Evolutionary conservation across 2,329 filamentous ascomycete species (phyloP).

Genomic region (Simplicillium aogashimaense): DNA sequence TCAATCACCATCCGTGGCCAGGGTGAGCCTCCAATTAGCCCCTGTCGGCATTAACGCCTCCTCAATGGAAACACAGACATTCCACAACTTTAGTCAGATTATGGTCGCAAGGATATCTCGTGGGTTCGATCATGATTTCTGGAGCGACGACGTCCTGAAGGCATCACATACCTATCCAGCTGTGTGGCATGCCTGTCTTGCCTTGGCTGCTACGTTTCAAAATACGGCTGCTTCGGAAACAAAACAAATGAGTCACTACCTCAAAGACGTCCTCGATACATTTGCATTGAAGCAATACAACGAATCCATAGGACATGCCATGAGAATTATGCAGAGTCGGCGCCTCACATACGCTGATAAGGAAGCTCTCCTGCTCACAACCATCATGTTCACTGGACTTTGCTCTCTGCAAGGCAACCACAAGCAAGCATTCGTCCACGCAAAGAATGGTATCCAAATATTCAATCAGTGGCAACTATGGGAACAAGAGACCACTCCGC

Average conservation of each 20-base stretch:
- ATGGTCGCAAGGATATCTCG: too few relatives aligned
- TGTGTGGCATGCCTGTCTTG: slow-evolving; percentile 3
- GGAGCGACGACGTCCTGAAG: slow-evolving; percentile 2
- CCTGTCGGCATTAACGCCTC: too few relatives aligned
- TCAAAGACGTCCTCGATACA: too few relatives aligned
- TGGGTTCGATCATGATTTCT: too few relatives aligned
- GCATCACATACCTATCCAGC: slow-evolving; percentile 4
- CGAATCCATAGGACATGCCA: slow-evolving; percentile 6
- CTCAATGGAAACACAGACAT: too few relatives aligned
- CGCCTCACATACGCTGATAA: slow-evolving; percentile 2
- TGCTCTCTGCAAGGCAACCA: slow-evolving; percentile 8
- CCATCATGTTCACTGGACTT: slow-evolving; percentile 7
- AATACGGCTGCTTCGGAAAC: neutral
- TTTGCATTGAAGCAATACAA: slow-evolving; percentile 9
- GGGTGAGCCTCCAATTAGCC: too few relatives aligned
- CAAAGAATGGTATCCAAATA: slow-evolving; percentile 4
- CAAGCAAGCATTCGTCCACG: slow-evolving; percentile 7
- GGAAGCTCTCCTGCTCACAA: slow-evolving; percentile 8
- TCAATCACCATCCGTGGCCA: too few relatives aligned
- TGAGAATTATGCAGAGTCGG: slow-evolving; percentile 2
- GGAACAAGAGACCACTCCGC: slow-evolving; percentile 1
- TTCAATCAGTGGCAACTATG: slow-evolving; percentile 8
- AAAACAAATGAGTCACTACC: neutral
- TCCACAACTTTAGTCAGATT: too few relatives aligned
- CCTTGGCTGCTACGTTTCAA: slow-evolving; percentile 3